Percentiles rank a stretch among this genome's conserved stretches.
Conservation (phyloP, 2,329 filamentous ascomycete genomes). For the Epichloe scottii region DNA sequence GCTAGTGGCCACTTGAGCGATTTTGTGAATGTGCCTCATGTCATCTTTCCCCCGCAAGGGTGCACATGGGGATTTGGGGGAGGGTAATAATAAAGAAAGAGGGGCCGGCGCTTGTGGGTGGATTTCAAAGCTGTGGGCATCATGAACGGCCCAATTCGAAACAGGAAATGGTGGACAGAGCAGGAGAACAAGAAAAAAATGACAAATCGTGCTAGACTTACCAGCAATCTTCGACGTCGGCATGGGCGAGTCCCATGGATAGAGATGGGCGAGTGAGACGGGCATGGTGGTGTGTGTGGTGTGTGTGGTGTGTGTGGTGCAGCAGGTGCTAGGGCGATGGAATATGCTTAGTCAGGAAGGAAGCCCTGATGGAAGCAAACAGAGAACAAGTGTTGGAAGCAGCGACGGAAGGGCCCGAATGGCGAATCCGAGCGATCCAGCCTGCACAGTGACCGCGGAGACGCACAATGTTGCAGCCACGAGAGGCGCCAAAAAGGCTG, state of each 20-base stretch:
- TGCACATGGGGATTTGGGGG: too few species aligned
- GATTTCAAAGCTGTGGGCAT: background rate
- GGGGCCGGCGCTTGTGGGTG: background rate
- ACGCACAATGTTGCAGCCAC: too few species aligned
- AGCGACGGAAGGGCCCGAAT: background rate
- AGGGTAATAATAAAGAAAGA: background rate
- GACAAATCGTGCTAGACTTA: background rate
- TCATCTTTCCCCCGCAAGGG: too few species aligned
- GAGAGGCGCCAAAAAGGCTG: too few species aligned
- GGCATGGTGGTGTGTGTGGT: constrained; percentile 2
- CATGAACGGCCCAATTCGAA: too few species aligned
- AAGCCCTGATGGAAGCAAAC: constrained; percentile 3
- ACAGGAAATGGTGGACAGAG: background rate
- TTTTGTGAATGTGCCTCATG: background rate
- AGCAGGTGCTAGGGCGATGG: background rate
- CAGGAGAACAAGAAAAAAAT: background rate
- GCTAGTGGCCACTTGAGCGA: background rate
- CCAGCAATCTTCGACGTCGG: background rate
- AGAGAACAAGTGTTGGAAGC: background rate
- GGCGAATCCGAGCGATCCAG: background rate
- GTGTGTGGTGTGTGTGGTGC: background rate
- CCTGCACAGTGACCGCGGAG: too few species aligned
- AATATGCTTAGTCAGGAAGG: constrained; percentile 3
- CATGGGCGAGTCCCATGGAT: constrained; percentile 4
- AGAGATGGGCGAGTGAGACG: constrained; percentile 2